Evolutionary conservation across 2,329 filamentous ascomycete species (phyloP), one percentile per base, ranked within the genome.

Genomic region (Cladosporium sp.): DNA sequence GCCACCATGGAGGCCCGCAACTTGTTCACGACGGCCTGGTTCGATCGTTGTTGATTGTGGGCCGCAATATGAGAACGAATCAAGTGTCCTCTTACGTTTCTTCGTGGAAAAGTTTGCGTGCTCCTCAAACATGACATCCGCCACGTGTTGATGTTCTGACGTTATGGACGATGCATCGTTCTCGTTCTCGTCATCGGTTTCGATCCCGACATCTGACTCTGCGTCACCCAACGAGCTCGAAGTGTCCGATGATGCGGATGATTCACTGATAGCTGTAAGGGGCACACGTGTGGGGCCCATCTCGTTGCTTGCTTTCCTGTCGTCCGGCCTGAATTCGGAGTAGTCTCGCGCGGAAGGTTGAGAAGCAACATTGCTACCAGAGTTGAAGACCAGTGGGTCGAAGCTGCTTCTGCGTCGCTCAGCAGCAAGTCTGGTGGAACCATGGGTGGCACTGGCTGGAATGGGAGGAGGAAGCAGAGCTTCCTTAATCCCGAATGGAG

Each of bases 381-480:
- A 11, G 21, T 64, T 64, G 72, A 88, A 88, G 10, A 75, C 70
- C 8, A 88, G 77, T 0, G 85, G 82, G 47, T 80, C 77, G 69
- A 86, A 88, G 57, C 80, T 79, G 67, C 82, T 84, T 54, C 80
- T 78, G 34, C 75, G 73, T 41, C 67, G 59, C 28, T 51, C 52
- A 6, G 51, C 10, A 6, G 49, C 38, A 21, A 55, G 44, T 12
- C 30, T 41, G 2, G 36, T 8, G 26, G 66, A 59, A 18, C 28
- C 21, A 26, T 69, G 65, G 12, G 65, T 62, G 26, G 66, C 52
- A 58, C 73, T 75, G 3, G 72, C 73, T 12, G 75, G 74, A 10
- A 75, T 69, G 11, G 79, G 77, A 34, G 79, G 78, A n/a, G 80
- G 77, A 18, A 85, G 79, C 6, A 87, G 76, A 26, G 81, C 80